Conservation (phyloP, 768 basidiomycete species). For the Boletus coccyginus region DNA sequence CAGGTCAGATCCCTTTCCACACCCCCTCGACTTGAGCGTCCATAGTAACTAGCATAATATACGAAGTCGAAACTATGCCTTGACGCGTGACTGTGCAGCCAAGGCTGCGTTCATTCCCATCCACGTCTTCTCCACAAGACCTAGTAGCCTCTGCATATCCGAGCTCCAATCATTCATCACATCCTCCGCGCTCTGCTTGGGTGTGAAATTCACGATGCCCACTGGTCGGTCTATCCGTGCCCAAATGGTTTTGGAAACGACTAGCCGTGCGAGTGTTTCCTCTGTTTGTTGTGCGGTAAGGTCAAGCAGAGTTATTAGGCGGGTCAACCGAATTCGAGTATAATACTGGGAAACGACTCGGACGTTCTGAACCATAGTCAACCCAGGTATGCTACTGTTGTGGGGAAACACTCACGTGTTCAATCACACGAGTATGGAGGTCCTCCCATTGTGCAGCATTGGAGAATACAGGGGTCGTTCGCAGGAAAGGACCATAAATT, state of each 20-base stretch:
- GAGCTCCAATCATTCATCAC: slow-evolving; percentile 98
- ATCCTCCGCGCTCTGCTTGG: slow-evolving; percentile 81
- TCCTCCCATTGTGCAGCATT: slow-evolving; percentile 87
- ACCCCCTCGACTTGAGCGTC: background rate
- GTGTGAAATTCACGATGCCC: slow-evolving; percentile 85
- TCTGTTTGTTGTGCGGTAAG: slow-evolving; percentile 81
- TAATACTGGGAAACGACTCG: slow-evolving; percentile 95
- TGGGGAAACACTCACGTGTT: slow-evolving; percentile 67
- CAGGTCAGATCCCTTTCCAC: background rate
- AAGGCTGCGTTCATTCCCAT: slow-evolving; percentile 92
- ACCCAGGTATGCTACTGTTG: background rate
- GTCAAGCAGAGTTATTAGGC: slow-evolving; percentile 85
- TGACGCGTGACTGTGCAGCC: slow-evolving; percentile 71
- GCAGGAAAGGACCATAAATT: slow-evolving; percentile 83
- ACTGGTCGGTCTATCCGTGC: slow-evolving; percentile 91
- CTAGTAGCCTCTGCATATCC: slow-evolving; percentile 90
- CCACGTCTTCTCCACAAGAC: slow-evolving; percentile 97
- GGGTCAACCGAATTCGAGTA: slow-evolving; percentile 81
- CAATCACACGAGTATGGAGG: slow-evolving; percentile 91
- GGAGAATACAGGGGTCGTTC: slow-evolving; percentile 77
- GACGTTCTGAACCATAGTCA: slow-evolving; percentile 65
- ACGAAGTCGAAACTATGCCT: slow-evolving; percentile 32
- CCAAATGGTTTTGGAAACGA: slow-evolving; percentile 90
- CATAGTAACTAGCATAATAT: slow-evolving; percentile 8
- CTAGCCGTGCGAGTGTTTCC: slow-evolving; percentile 82